Evolutionary conservation across 2,329 filamentous ascomycete genomes (phyloP), one percentile per base, ranked within the genome.

Genomic region (Fonsecaea erecta): DNA sequence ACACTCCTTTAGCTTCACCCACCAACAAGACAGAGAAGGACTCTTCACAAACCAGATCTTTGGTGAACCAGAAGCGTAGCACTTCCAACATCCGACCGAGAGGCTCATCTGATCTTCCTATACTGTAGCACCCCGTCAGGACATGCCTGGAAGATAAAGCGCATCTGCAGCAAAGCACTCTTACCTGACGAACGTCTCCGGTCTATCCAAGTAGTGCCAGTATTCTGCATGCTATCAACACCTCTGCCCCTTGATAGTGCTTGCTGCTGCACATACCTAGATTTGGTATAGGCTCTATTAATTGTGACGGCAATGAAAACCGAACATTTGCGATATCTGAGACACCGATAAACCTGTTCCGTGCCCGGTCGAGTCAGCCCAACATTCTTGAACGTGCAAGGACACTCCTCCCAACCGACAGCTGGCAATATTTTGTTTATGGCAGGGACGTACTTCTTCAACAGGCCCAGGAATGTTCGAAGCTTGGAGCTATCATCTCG

Each of bases 41-140:
- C 40, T 16, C 32, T 26, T 51, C 28, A 70, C 76, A 71, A 80
- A 87, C 85, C 78, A 99, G 78, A 78, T 99, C 95, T 78, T 99
- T 99, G 68, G 95, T 98, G 74, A 98, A 96, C 95, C 95, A 99
- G 80, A 98, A 99, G 66, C 93, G 89, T 73, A 98, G 80, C 32
- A 96, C 92, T 74, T 94, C 93, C 58, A 99, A 86, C 91, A 97
- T 97, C 72, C 95, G 92, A 72, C 95, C 94, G 62, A 98, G 82
- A 11, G 90, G 86, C 72, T 98, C 92, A 72, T 98, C 91, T 18
- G 94, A 95, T 73, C 94, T 94, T 73, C 94, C 95, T 74, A 90
- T 89, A 70, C 87, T 88, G 67, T 69, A 65, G 18, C 8, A 67
- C 60, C 66, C 62, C 57, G 76, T 83, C 74, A 83, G 80, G 74